Percentiles rank a stretch among this genome's conserved stretches.
These are phyloP conservation scores for Amesomyces nigricolor DNA, from an alignment of 2,329 filamentous ascomycete genomes.

Conservation along the genomic window DNA sequence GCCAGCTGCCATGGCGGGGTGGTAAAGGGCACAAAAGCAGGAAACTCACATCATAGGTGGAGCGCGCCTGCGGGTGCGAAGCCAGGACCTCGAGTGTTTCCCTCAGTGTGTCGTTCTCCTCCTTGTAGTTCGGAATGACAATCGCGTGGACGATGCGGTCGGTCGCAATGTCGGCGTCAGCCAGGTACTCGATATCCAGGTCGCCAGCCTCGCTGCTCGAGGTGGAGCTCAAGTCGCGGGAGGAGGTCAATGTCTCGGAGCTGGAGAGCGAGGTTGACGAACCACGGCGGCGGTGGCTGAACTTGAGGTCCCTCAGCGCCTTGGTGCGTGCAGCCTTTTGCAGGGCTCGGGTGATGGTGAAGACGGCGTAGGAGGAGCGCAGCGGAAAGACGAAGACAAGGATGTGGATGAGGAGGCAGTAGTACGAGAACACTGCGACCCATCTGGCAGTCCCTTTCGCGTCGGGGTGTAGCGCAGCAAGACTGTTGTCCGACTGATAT, in stretches of 20 bases:
- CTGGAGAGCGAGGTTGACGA: constrained; percentile 53
- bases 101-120: constrained; percentile 61
- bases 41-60: constrained; percentile 63
- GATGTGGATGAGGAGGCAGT: constrained; percentile 59
- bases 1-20: constrained; percentile 1
- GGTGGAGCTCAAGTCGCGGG: constrained; percentile 40
- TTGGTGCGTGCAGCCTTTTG: constrained; percentile 41
- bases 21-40: not conserved
- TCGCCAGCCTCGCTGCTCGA: constrained; percentile 49
- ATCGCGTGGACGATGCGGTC: constrained; percentile 58
- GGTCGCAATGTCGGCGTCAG: constrained; percentile 40
- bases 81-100: constrained; percentile 65
- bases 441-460: constrained; percentile 43
- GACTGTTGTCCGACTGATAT: constrained; percentile 37
- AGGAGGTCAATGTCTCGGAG: constrained; percentile 48
- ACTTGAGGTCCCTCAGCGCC: constrained; percentile 43
- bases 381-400: constrained; percentile 59
- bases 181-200: constrained; percentile 42
- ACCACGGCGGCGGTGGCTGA: constrained; percentile 43
- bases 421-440: constrained; percentile 56
- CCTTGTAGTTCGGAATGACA: constrained; percentile 68
- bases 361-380: constrained; percentile 56
- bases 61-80: constrained; percentile 57
- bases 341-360: constrained; percentile 49
- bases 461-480: constrained; percentile 33